Evolutionary conservation across 2,329 filamentous ascomycete species (phyloP), one percentile per base, ranked within the genome.

Genomic region (Fusarium penzigii): DNA sequence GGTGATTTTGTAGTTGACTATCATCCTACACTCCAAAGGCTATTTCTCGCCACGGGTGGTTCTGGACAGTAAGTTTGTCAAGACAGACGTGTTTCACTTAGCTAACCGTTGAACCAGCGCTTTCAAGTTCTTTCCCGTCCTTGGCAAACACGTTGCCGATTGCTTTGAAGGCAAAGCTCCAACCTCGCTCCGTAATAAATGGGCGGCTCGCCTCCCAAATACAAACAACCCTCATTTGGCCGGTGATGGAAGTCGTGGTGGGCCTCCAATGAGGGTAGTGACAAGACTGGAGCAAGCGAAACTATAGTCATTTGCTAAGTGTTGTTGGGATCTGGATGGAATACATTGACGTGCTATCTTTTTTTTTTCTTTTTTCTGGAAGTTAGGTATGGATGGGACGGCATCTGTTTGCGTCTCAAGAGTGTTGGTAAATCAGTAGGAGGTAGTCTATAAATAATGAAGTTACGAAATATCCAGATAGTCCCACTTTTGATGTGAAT

Each of bases 41-140:
- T 59, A 11, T 54, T 59, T 34, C 46, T 59, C n/a, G 51, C 53
- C 14, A 59, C 56, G 5, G 56, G 56, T 6, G 53, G 56, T 9
- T 44, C 51, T 3, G 56, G 53, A 38, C 53, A 59, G 56, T 54
- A 34, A 52, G 56, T 38, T 14, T 3, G 41, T 41, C 41, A 14
- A 39, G 9, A 4, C 6, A 29, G 7, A 13, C 29, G 12, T 5
- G 8, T 20, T 12, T 11, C 12, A n/a, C 3, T 2, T n/a, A 32
- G 17, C 42, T 53, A 34, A 53, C 38, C 6, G 36, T 36, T 36
- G 10, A 3, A 16, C 7, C 14, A 58, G 56, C 36, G 58, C 51
- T 1, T 61, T 61, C 48, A 58, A 58, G 25, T 62, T 59, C n/a
- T 55, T 56, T n/a, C 56, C 51, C 2, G 48, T 58, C 5, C 13